Evolutionary conservation across 2,329 filamentous ascomycete genomes (phyloP).

Genomic region (Fusarium equiseti): DNA sequence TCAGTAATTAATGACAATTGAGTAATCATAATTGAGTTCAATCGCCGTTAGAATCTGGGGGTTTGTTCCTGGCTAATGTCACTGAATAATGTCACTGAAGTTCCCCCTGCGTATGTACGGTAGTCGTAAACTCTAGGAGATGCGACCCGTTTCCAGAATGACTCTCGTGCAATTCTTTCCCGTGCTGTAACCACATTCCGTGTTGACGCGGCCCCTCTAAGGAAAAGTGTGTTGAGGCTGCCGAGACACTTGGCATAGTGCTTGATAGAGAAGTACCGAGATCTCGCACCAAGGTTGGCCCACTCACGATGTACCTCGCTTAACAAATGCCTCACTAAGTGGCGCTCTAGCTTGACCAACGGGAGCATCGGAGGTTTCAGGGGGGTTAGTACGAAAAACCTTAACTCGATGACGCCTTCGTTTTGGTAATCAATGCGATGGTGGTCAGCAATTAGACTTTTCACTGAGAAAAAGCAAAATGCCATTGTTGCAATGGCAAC

Average conservation of each 20-base stretch:
- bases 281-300: fast-evolving
- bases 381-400: background rate
- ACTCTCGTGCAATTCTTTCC: background rate
- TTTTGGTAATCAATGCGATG: background rate
- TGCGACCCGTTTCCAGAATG: background rate
- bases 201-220: background rate
- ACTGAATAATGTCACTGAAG: background rate
- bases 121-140: background rate
- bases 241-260: background rate
- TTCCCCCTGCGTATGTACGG: background rate
- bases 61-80: background rate
- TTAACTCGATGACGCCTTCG: background rate
- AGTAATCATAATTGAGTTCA: background rate
- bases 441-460: background rate
- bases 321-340: background rate
- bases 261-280: background rate
- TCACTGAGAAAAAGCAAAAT: background rate
- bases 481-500: background rate
- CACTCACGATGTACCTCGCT: background rate
- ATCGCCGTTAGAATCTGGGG: background rate
- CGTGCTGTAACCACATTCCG: background rate
- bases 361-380: background rate
- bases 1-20: background rate
- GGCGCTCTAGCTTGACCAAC: background rate
- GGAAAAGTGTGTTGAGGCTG: background rate